Base-by-base conservation (phyloP, 805 yeast species). In the Ogataea trehaloabstinens region DNA sequence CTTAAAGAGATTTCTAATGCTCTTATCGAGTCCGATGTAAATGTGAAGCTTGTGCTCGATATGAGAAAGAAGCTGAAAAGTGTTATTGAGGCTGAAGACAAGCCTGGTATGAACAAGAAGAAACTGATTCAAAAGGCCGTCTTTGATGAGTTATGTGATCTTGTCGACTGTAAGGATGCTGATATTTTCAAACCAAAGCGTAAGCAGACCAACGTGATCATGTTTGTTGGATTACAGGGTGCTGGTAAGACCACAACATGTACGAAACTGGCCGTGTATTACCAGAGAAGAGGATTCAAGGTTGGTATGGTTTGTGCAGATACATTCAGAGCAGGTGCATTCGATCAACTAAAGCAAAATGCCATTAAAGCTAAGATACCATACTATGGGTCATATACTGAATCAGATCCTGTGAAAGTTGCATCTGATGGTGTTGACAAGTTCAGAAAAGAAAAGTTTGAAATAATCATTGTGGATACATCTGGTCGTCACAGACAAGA, bases 281-380 rank as follows among this genome's bases (percentile, higher is more conserved):
- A 93, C 61, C 91, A 89, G 56, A 78, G 90, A 57, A 73, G 97
- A 56, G 97, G 97, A 2, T 88, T 82, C 66, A 90, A 89, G 60
- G 95, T 88, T 33, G 98, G 98, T 37, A 71, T 93, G 58, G 98
- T 93, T 19, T 93, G 99, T 77, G 99, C 99, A 2, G 99, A 93
- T 70, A 93, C 99, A 21, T 93, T 91, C 73, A 82, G 99, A 74
- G 99, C 99, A 25, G 99, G 99, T 74, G 99, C 99, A 2, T 91
- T 91, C 70, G 99, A 91, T 66, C 99, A 91, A 71, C 76, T 91
- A 65, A 91, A 93, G 62, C 99, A 91, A 66, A 91, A 91, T 64
- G 98, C 99, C 18, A 88, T 91, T 38, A 87, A 88, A 68, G 95
- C 99, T 2, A 80, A 84, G 51, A 87, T 91, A 40, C 98, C 99